Base-by-base conservation (phyloP, 1,284 basidiomycete species). In the Microbotryum scabiosae region DNA sequence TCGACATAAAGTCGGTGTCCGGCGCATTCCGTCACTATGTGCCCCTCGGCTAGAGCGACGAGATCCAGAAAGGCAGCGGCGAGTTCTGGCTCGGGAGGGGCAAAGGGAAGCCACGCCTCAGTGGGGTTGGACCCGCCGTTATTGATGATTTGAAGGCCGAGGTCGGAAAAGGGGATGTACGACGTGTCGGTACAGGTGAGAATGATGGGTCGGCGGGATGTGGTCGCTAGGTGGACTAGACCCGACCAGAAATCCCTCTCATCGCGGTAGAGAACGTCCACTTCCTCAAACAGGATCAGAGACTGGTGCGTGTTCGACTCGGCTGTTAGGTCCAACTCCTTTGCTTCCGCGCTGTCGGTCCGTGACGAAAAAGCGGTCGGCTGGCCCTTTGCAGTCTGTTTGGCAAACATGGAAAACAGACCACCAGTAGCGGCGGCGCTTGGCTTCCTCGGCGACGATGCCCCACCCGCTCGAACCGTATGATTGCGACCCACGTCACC, bases 401-500 rank as follows among this genome's bases (percentile, higher is more conserved):
- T 51, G 23, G 30, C 50, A 36, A 67, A 67, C 44, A 56, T 48
- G 16, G 56, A 50, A 18, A 60, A 62, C 18, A 63, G 43, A 6
- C 52, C 56, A 12, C 36, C 36, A 41, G 36, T 41, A 18, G 36
- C 36, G 16, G 36, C 16, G 16, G 47, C 45, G 59, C 20, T 49
- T 56, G 8, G 49, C 51, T 63, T 65, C 54, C 32, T 56, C 36
- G 60, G 60, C 25, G 60, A 60, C 36, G 21, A 32, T 10, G 9
- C 12, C 12, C 45, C 32, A 21, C 49, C 61, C 43, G 66, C 70
- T 4, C 70, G 69, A 12, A 94, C 85, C 62, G 87, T 80, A 74
- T 97, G 93, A 74, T 97, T 98, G 75, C 84, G 88, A 12, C 89
- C 89, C 1, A 97, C 88, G 67, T 96, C 90, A 12, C 96, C 96